Percentiles rank a stretch among this genome's conserved stretches.
Conservation (phyloP, 495 filamentous ascomycete species). For the Xylaria intraflava region DNA sequence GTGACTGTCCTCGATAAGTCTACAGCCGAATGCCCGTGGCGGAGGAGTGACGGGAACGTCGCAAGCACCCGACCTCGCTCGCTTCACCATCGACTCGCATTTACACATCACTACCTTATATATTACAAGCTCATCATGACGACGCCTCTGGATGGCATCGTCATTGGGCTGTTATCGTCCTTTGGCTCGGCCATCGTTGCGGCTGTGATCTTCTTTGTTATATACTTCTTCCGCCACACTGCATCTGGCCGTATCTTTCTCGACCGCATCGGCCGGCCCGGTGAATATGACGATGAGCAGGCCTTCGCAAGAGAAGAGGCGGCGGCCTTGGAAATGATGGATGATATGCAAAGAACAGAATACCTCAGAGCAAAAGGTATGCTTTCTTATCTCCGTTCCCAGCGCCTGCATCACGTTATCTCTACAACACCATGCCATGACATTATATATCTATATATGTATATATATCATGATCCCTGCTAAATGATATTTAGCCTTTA, state of each 20-base stretch:
- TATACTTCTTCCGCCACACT: slow-evolving; percentile 94
- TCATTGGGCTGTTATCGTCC: slow-evolving; percentile 94
- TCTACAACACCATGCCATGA: not conserved
- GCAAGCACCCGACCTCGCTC: slow-evolving; percentile 16
- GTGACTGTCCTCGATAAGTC: slow-evolving; percentile 24
- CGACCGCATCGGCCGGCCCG: slow-evolving; percentile 86
- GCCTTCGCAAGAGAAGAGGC: slow-evolving; percentile 87
- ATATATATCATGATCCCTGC: slow-evolving; percentile 4
- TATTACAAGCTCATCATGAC: slow-evolving; percentile 19
- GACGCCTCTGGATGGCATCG: slow-evolving; percentile 59
- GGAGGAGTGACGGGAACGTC: slow-evolving; percentile 27
- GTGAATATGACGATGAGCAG: slow-evolving; percentile 97
- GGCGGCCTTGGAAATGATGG: slow-evolving; percentile 91
- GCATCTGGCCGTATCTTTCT: slow-evolving; percentile 82
- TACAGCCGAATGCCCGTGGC: slow-evolving; percentile 25
- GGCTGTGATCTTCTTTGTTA: slow-evolving; percentile 68
- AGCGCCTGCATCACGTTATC: not conserved
- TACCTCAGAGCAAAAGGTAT: slow-evolving; percentile 94
- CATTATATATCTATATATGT: no score
- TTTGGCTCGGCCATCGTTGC: slow-evolving; percentile 88
- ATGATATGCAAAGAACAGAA: slow-evolving; percentile 82
- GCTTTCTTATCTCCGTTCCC: slow-evolving; percentile 10
- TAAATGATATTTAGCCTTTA: slow-evolving; percentile 58
- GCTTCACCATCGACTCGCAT: slow-evolving; percentile 2
- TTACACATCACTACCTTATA: not conserved